Evolutionary conservation across 495 filamentous ascomycete genomes (phyloP), one percentile per base, ranked within the genome.

Genomic region (Schizothecium vesticola): DNA sequence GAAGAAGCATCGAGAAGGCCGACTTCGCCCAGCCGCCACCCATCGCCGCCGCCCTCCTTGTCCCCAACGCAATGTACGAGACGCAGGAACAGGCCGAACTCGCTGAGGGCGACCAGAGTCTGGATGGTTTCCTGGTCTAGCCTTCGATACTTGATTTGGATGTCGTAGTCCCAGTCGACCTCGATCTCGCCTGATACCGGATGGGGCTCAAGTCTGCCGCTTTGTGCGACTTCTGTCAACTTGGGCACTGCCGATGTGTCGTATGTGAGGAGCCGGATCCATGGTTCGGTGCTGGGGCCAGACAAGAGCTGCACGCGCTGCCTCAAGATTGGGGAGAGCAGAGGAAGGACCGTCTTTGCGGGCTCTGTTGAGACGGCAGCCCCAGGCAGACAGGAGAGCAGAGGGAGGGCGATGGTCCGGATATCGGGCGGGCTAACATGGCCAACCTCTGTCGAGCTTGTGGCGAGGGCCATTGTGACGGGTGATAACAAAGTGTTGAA

Each of bases 171-270:
- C 85, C 85, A 87, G 72, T 87, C 85, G 36, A 86, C 71, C 74
- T 99, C 95, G 31, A 99, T 87, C 75, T 97, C 93, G 25, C 96
- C 95, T 1, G 92, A 97, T 8, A 91, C 90, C 9, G 95, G 95
- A 76, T 99, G 95, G 24, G 92, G 92, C 72, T 97, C 91, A 56
- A 97, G 87, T 26, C 79, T 81, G 33, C 92, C 86, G 29, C 83
- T 85, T 70, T 87, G 84, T 24, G 94, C 85, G 33, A 91, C 80
- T 19, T 82, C 80, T 12, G 85, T 85, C 19, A 99, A 84, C 66
- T 82, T 86, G 29, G 91, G 80, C 3, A 90, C 92, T 64, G 89
- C 88, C 13, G 82, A 76, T 0, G 82, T 65, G 65, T 94, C 89
- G 87, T 96, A 99, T 72, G 88, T 93, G n/a, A 99, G 85, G n/a